Evolutionary conservation across 148 eudicot species (phyloP), one percentile per base, ranked within the genome.

Genomic region (Vaccinium darrowii): DNA sequence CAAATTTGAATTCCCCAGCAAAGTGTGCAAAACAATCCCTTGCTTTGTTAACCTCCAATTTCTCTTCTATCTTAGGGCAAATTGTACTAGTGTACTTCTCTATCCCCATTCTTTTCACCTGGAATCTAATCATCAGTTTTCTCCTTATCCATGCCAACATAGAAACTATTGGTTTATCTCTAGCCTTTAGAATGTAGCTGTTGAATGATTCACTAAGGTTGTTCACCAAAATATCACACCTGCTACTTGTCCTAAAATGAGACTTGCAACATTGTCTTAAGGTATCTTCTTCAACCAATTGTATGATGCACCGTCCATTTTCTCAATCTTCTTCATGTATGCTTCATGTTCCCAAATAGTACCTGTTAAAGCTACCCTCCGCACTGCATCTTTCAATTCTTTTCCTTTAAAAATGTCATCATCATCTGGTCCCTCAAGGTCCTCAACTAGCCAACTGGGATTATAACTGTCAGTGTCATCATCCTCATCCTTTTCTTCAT

Each of bases 111-210:
- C 0, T 78, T 10, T 65, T 84, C 14, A 8, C 0, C 9, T 39
- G 54, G 11, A 78, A 8, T 30, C 77, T 51, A 27, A 13, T 7
- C 78, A 33, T 33, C 36, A 78, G 0, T 1, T 11, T 39, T 18
- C n/a, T 47, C 33, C 86, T 84, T 16, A 84, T 84, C 6, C 80
- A 72, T 25, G 79, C 77, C 1, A 67, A 0, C 78, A 84, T 84
- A 6, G 53, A 4, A 0, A 79, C 39, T 4, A 84, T 25, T 1
- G 36, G 78, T 49, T 49, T 63, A 5, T 36, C 12, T 50, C 82
- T 79, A 27, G 78, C 82, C 25, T 78, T 36, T 5, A 50, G 57
- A 1, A 79, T 63, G 16, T 49, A 78, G 12, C 21, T 57, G 30
- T 77, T 78, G 36, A 77, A 84, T 11, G 81, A 47, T 15, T 84